phyloP scores from a whole-genome alignment of 768 basidiomycete genomes.

The Termitomyces sp. region DNA sequence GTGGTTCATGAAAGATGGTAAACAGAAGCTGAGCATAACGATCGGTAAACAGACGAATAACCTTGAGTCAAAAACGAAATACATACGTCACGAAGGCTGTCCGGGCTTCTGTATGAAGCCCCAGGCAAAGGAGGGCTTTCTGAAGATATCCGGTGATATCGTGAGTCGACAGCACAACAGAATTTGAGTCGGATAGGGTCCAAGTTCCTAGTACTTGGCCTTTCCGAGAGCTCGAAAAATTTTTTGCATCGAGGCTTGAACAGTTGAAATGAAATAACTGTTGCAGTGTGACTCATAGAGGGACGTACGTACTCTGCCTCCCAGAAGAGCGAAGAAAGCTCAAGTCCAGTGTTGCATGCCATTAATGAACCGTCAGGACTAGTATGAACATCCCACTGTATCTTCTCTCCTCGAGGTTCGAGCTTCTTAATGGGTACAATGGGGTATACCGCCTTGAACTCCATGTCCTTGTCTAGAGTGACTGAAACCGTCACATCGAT shows the following conservation, averaged over 20 bases:
- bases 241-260: conserved; percentile 2
- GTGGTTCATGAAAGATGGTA: conserved; percentile 35
- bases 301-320: conserved; percentile 29
- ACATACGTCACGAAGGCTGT: conserved; percentile 43
- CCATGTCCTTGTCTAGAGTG: conserved; percentile 26
- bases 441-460: conserved; percentile 31
- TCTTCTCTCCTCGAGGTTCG: conserved; percentile 11
- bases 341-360: conserved; percentile 22
- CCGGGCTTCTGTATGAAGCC: conserved; percentile 37
- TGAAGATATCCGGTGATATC: conserved; percentile 33
- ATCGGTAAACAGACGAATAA: neutral
- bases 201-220: conserved; percentile 6
- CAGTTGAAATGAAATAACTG: neutral
- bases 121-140: conserved; percentile 22
- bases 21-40: conserved; percentile 32
- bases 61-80: neutral
- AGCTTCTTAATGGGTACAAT: conserved; percentile 20
- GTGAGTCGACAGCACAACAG: conserved; percentile 23
- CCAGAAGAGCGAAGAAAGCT: conserved; percentile 35
- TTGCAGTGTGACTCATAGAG: neutral
- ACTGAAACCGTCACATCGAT: conserved; percentile 23
- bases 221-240: neutral
- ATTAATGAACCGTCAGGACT: conserved; percentile 23
- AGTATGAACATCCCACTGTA: conserved; percentile 31
- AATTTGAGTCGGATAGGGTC: conserved; percentile 19